phyloP scores from a whole-genome alignment of 768 basidiomycete genomes.

The Serendipita sp. region DNA sequence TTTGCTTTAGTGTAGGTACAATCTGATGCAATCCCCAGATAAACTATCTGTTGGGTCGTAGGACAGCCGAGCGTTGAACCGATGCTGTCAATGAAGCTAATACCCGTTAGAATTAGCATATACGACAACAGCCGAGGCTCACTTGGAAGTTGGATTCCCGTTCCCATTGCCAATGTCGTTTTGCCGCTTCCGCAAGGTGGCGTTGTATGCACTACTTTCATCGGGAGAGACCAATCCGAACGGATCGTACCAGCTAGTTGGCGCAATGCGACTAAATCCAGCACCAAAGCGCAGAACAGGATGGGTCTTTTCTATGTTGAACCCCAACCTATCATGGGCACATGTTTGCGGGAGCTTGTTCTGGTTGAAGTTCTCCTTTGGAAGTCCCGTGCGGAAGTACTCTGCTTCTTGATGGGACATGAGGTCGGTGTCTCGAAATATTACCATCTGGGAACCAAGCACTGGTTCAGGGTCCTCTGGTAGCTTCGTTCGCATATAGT shows the following conservation, averaged over 20 bases:
- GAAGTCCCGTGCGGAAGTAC: constrained; percentile 10
- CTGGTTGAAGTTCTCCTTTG: background rate
- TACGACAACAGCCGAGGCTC: background rate
- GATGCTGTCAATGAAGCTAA: constrained; percentile 53
- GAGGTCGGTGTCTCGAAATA: constrained; percentile 61
- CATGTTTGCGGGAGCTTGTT: constrained; percentile 29
- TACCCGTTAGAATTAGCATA: background rate
- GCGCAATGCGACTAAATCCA: constrained; percentile 12
- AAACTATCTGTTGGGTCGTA: constrained; percentile 50
- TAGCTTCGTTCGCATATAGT: constrained; percentile 48
- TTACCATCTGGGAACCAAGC: constrained; percentile 40
- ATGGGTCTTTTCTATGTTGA: constrained; percentile 44
- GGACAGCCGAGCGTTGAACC: constrained; percentile 60
- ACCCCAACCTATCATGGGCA: constrained; percentile 51
- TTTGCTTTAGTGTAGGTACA: constrained; percentile 59
- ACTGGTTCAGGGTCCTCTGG: constrained; percentile 36
- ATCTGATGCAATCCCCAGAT: constrained; percentile 80
- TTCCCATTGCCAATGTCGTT: constrained; percentile 37
- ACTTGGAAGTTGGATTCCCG: constrained; percentile 38
- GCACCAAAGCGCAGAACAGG: constrained; percentile 26
- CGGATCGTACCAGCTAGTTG: constrained; percentile 29
- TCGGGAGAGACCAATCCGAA: constrained; percentile 12
- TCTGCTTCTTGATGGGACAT: constrained; percentile 22
- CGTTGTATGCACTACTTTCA: constrained; percentile 12
- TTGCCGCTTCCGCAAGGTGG: constrained; percentile 23